Base-by-base conservation (phyloP, 2,329 filamentous ascomycete species). In the Sclerotiophoma versabilis region DNA sequence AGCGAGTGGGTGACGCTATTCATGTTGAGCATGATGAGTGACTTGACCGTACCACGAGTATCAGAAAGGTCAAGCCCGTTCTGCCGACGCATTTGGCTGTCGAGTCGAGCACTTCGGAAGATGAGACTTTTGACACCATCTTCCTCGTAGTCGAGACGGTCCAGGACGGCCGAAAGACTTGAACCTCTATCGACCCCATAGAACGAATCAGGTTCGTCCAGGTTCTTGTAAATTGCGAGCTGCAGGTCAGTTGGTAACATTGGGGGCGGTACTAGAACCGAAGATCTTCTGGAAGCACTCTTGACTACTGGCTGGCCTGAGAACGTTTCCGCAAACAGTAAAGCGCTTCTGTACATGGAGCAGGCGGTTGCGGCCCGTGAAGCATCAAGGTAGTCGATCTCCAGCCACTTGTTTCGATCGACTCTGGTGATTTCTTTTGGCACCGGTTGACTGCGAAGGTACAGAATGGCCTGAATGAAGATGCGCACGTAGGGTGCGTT, bases 171-270 rank as follows among this genome's bases (percentile, higher is more conserved):
- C 14, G 84, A 81, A 14, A 99, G 77, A 52, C 87, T 92, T 6
- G 92, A 84, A 33, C 85, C 85, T 73, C 96, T 90, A 34, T 91
- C 85, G 7, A 97, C 83, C 4, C 95, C 96, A 70, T 99, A 99
- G 73, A 96, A 99, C 0, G 92, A 89, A 73, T 99, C 95, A 1
- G 93, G 93, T 67, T 99, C 96, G 69, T 97, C 93, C 39, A 99
- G 90, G 57, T 91, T 93, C 69, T 91, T 89, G 72, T 95, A 99
- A 2, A 99, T 93, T 0, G 84, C 80, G 37, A 96, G 81, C 11
- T 98, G 79, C 1, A 96, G 81, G 25, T 90, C 85, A 3, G 84
- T 82, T 6, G 90, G 84, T 22, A 80, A 54, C 23, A 70, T 62
- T 1, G 69, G 69, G 11, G 73, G 87, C 77, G 39, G 80, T 70